Percentiles rank a stretch among this genome's conserved stretches.
phyloP scores from a whole-genome alignment of 352 stramenopile species.

The Phytophthora ramorum region DNA sequence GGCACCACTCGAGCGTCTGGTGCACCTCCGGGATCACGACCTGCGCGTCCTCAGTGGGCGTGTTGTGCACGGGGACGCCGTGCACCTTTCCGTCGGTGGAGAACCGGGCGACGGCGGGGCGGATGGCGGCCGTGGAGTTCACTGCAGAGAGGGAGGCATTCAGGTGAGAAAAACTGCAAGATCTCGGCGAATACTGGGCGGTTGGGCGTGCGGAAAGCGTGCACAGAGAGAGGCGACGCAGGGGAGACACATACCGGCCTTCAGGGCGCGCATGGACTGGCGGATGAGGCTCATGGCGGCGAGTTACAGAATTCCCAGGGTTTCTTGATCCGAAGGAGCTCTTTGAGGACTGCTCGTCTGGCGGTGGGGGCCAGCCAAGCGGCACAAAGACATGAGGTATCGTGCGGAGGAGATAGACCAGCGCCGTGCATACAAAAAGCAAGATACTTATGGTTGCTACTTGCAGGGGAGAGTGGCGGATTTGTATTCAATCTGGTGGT shows the following conservation, averaged over 20 bases:
- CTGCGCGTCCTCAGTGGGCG: conserved; percentile 65
- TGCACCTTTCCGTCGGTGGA: conserved; percentile 54
- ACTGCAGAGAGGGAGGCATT: conserved; percentile 35
- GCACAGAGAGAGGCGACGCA: conserved; percentile 6
- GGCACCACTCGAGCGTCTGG: conserved; percentile 87
- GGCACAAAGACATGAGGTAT: conserved; percentile 38
- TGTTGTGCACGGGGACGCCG: conserved; percentile 43
- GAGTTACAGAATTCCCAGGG: conserved; percentile 9
- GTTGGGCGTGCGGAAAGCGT: not conserved
- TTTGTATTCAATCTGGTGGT: conserved; percentile 29
- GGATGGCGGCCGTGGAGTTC: conserved; percentile 58
- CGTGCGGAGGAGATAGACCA: conserved; percentile 33
- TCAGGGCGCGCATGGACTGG: conserved; percentile 80
- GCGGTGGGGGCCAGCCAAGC: conserved; percentile 25
- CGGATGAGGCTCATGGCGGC: conserved; percentile 81
- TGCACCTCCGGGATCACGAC: conserved; percentile 86
- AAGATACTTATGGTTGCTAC: not conserved
- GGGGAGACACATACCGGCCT: conserved; percentile 64
- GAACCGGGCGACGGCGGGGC: conserved; percentile 58
- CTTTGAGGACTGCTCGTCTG: conserved; percentile 44
- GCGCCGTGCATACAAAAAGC: not conserved
- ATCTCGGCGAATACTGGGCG: not conserved
- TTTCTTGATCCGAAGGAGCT: conserved; percentile 41
- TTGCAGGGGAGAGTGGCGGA: not conserved
- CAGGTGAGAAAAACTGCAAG: conserved; percentile 11